Evolutionary conservation across 352 stramenopile genomes (phyloP).

Genomic region (Pythium sukuiense): DNA sequence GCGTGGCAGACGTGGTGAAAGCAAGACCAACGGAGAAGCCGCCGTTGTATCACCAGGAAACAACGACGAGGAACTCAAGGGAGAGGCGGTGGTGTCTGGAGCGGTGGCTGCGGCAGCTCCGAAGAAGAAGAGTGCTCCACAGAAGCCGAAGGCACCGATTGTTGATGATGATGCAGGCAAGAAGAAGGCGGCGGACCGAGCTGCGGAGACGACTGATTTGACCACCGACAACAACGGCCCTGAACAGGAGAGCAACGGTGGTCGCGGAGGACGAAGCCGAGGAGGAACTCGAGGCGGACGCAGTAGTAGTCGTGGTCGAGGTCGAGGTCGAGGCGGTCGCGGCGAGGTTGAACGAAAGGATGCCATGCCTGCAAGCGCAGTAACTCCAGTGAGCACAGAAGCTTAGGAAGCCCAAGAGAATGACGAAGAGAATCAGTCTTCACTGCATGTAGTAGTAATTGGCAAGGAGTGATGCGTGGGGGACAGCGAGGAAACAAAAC

Average conservation of each 20-base stretch:
- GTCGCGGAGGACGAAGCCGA: constrained; percentile 21
- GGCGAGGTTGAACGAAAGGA: constrained; percentile 21
- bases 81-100: neutral
- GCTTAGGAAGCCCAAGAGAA: neutral
- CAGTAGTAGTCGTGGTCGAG: constrained; percentile 23
- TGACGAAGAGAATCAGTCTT: neutral
- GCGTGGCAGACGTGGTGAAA: constrained; percentile 15
- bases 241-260: neutral
- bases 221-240: neutral
- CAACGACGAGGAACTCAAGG: constrained; percentile 8
- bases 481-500: neutral
- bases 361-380: neutral
- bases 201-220: constrained; percentile 10
- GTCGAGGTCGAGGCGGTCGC: constrained; percentile 40
- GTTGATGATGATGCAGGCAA: constrained; percentile 7
- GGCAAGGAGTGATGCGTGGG: neutral
- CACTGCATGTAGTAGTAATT: neutral
- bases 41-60: neutral
- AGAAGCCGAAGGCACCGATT: constrained; percentile 4
- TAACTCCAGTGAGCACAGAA: constrained; percentile 9
- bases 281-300: constrained; percentile 20
- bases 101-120: neutral
- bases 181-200: constrained; percentile 12
- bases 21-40: constrained; percentile 1
- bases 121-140: constrained; percentile 15